Conservation (phyloP, 129 eudicot genomes). For the Smallanthus sonchifolius region DNA sequence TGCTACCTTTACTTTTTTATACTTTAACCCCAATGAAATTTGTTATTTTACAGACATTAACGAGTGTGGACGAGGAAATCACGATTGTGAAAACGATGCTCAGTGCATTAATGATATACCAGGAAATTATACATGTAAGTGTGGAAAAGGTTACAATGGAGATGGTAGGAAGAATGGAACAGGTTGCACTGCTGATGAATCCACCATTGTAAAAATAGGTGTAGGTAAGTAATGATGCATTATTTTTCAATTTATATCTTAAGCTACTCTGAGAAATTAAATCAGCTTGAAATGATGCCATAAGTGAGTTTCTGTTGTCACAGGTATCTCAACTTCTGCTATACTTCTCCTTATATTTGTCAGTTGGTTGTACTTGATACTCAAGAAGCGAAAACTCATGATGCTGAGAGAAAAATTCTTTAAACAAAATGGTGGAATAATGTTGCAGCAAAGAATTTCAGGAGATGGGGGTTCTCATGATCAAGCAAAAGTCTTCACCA, state of each 20-base stretch:
- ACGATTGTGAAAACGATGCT: not conserved
- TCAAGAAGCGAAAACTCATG: slow-evolving; percentile 26
- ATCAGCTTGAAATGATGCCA: not conserved
- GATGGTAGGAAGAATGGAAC: slow-evolving; percentile 15
- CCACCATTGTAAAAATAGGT: not conserved
- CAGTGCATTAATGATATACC: not conserved
- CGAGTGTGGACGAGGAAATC: slow-evolving; percentile 2
- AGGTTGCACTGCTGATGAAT: slow-evolving; percentile 15
- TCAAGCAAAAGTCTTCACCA: slow-evolving; percentile 29
- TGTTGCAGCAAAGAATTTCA: slow-evolving; percentile 35
- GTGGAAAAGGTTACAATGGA: slow-evolving; percentile 15
- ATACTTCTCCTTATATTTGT: slow-evolving; percentile 9
- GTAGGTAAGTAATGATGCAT: not conserved
- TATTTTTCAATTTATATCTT: not conserved
- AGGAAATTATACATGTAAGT: not conserved
- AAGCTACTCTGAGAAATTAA: not conserved
- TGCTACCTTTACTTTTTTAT: not conserved
- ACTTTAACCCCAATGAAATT: not conserved
- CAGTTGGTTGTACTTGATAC: slow-evolving; percentile 24
- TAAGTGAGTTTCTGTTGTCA: not conserved
- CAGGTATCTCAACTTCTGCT: slow-evolving; percentile 23
- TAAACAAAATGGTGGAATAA: slow-evolving; percentile 45
- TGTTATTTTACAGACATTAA: slow-evolving; percentile 15
- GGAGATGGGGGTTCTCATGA: slow-evolving; percentile 20
- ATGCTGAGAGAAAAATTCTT: slow-evolving; percentile 30